Base-by-base conservation (phyloP, 1,139 yeast genomes). In the Lodderomyces pseudojiufengensis region DNA sequence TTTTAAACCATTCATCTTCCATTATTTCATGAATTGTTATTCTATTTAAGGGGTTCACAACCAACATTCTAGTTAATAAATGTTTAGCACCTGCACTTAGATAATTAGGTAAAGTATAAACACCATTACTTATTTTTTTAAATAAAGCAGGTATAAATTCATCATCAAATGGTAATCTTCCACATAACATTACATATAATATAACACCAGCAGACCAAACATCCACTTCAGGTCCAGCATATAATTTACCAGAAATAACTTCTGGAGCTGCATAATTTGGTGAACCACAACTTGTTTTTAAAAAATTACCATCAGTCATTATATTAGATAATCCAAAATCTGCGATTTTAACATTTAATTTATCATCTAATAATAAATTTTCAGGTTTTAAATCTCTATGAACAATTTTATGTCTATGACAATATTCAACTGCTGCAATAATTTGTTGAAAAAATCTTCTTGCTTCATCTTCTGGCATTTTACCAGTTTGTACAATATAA, bases 161-260 rank as follows among this genome's bases (percentile, higher is more conserved):
- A 58, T 92, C 98, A 61, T 92, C 98, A 60, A 94, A 94, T 9
- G 99, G 99, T 48, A 94, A 73, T 54, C 97, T 74, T 26, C 99
- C 97, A 63, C 97, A 92, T 38, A 92, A 73, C 96, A 92, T 88
- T 33, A 94, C 98, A 52, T 90, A 92, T 42, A 92, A 70, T 38
- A 94, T 92, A 33, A 94, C 97, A 50, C 99, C 98, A 50, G 95
- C 84, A 0, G 95, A 85, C 99, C 99, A 94, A 36, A 94, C 97
- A 59, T 94, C 98, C 34, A 92, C 98, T 62, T 92, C 98, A 2
- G 97, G 97, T 4, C 98, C 98, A 2, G 97, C 98, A 54, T 92
- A 92, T 40, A 92, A 72, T 57, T 94, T 90, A 31, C 98, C 98
- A 47, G 94, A 80, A 42, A 92, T 92, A 32, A 92, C 97, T 61